Conservation (phyloP, 2,329 filamentous ascomycete genomes). For the Paracoccidioides brasiliensis region DNA sequence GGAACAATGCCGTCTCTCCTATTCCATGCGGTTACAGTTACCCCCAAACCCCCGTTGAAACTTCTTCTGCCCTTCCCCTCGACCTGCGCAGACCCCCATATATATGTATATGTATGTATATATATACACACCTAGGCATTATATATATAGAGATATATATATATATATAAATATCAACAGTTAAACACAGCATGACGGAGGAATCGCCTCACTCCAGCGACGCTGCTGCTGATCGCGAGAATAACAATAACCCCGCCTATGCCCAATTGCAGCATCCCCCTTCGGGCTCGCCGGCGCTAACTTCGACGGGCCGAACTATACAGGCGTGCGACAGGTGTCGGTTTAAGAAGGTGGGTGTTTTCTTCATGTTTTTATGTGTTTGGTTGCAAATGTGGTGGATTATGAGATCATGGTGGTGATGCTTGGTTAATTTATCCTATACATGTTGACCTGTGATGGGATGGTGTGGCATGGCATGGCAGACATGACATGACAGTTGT, state of each 20-base stretch:
- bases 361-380: neutral
- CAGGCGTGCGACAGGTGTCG: slow-evolving; percentile 10
- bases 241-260: neutral
- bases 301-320: slow-evolving; percentile 6
- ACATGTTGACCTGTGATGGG: neutral
- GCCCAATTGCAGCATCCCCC: neutral
- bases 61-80: no score
- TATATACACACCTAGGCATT: no score
- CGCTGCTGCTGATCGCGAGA: neutral
- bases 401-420: no score
- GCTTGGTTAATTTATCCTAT: no score
- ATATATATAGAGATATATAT: no score
- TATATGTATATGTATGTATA: no score
- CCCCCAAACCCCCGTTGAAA: no score
- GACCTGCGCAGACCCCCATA: no score
- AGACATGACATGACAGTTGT: no score
- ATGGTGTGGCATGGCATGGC: neutral
- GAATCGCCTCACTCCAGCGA: neutral
- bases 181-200: neutral
- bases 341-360: slow-evolving; percentile 7
- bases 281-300: slow-evolving; percentile 3
- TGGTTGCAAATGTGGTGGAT: neutral
- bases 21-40: no score
- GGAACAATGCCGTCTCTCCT: no score
- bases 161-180: neutral